A percentile compares a stretch with the other conserved stretches of the same genome.
phyloP scores from a whole-genome alignment of 1,139 yeast genomes.

The Diutina neorugosa region DNA sequence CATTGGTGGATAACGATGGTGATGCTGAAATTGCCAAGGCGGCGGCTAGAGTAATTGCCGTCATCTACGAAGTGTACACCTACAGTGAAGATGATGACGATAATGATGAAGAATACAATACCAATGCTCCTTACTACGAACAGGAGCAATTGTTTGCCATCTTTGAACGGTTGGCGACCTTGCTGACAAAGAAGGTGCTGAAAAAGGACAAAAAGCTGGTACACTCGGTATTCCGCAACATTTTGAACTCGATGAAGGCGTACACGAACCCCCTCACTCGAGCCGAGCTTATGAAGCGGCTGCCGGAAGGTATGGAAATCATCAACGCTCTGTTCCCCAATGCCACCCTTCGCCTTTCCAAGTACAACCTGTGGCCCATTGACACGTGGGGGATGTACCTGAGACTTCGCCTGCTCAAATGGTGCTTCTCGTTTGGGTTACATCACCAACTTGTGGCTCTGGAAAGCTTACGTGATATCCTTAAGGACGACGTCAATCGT shows the following conservation, averaged over 20 bases:
- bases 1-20: slow-evolving; percentile 31
- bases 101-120: slow-evolving; percentile 28
- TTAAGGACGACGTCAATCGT: background rate
- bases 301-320: slow-evolving; percentile 26
- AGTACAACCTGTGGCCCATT: slow-evolving; percentile 45
- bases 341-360: slow-evolving; percentile 31
- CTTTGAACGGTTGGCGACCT: slow-evolving; percentile 35
- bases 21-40: slow-evolving; percentile 34
- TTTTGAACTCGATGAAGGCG: slow-evolving; percentile 34
- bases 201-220: slow-evolving; percentile 53
- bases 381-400: slow-evolving; percentile 56
- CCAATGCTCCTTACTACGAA: slow-evolving; percentile 47
- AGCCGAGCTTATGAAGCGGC: slow-evolving; percentile 19
- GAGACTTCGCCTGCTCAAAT: slow-evolving; percentile 49
- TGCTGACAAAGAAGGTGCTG: slow-evolving; percentile 43
- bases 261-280: slow-evolving; percentile 31
- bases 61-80: slow-evolving; percentile 46
- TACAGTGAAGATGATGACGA: slow-evolving; percentile 24
- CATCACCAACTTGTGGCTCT: slow-evolving; percentile 49
- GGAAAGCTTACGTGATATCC: slow-evolving; percentile 18
- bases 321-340: background rate
- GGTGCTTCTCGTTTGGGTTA: slow-evolving; percentile 63
- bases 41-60: slow-evolving; percentile 48
- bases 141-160: slow-evolving; percentile 35
- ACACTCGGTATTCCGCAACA: slow-evolving; percentile 54